Evolutionary conservation across 2,329 filamentous ascomycete genomes (phyloP).

Genomic region (Epichloe gansuensis): DNA sequence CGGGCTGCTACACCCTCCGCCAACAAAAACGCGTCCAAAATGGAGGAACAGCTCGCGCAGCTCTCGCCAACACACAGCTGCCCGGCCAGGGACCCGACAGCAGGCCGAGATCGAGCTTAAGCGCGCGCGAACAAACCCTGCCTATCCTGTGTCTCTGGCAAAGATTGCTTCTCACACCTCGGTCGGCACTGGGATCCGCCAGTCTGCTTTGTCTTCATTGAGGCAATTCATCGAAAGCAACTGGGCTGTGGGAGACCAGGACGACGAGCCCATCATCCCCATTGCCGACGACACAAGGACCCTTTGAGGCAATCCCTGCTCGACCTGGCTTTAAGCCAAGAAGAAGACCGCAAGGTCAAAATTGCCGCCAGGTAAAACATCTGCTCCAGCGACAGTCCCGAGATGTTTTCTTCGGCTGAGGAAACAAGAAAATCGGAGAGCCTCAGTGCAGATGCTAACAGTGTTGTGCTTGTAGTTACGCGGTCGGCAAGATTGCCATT

Average conservation of each 20-base stretch:
- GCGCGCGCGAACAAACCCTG: slow-evolving; percentile 53
- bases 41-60: slow-evolving; percentile 88
- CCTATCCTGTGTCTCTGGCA: slow-evolving; percentile 68
- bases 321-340: slow-evolving; percentile 60
- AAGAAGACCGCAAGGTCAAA: slow-evolving; percentile 77
- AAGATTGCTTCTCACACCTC: slow-evolving; percentile 69
- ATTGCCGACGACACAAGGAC: slow-evolving; percentile 64
- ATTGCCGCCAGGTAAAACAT: slow-evolving; percentile 62
- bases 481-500: slow-evolving; percentile 87
- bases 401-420: neutral
- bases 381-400: neutral
- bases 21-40: slow-evolving; percentile 25
- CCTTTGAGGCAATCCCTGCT: slow-evolving; percentile 64
- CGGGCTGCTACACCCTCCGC: neutral
- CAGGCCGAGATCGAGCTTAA: slow-evolving; percentile 77
- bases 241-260: slow-evolving; percentile 69
- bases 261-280: slow-evolving; percentile 48
- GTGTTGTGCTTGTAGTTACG: slow-evolving; percentile 33
- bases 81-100: slow-evolving; percentile 62
- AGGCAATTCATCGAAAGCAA: slow-evolving; percentile 74
- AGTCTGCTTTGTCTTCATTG: slow-evolving; percentile 68
- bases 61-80: slow-evolving; percentile 81
- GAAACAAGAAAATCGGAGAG: neutral
- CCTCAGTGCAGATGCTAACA: neutral
- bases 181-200: slow-evolving; percentile 63